Conservation (phyloP, 257 asterid species). For the Voacanga thouarsii region DNA sequence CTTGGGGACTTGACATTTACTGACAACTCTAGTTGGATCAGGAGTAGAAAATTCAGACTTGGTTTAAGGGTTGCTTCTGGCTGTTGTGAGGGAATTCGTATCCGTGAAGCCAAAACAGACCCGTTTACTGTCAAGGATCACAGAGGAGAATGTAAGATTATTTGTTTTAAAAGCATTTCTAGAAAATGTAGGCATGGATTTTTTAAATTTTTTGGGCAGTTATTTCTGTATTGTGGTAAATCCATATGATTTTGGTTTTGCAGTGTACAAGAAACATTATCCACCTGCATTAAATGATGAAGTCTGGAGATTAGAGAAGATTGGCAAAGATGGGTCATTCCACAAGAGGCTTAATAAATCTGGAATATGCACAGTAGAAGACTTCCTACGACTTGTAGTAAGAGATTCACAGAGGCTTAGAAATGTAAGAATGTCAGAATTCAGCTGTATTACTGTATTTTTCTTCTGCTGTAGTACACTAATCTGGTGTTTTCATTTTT, state of each 20-base stretch:
- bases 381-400: constrained; percentile 67
- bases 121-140: constrained; percentile 98
- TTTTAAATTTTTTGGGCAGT: neutral
- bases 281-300: constrained; percentile 92
- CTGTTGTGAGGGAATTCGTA: constrained; percentile 51
- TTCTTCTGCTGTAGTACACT: constrained; percentile 17
- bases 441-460: neutral
- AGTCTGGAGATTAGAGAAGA: constrained; percentile 97
- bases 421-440: constrained; percentile 45
- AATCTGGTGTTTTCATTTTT: constrained; percentile 3
- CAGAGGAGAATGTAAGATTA: constrained; percentile 91
- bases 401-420: constrained; percentile 83
- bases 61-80: constrained; percentile 78
- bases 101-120: constrained; percentile 95
- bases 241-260: constrained; percentile 23
- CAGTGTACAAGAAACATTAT: constrained; percentile 97
- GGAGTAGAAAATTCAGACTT: constrained; percentile 91
- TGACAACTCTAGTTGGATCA: constrained; percentile 96
- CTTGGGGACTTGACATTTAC: constrained; percentile 87
- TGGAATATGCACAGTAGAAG: constrained; percentile 78
- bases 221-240: constrained; percentile 9
- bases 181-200: neutral
- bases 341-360: constrained; percentile 86
- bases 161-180: constrained; percentile 4
- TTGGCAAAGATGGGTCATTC: constrained; percentile 95